Evolutionary conservation across 768 basidiomycete genomes (phyloP).

Genomic region (Tricholoma bakamatsutake): DNA sequence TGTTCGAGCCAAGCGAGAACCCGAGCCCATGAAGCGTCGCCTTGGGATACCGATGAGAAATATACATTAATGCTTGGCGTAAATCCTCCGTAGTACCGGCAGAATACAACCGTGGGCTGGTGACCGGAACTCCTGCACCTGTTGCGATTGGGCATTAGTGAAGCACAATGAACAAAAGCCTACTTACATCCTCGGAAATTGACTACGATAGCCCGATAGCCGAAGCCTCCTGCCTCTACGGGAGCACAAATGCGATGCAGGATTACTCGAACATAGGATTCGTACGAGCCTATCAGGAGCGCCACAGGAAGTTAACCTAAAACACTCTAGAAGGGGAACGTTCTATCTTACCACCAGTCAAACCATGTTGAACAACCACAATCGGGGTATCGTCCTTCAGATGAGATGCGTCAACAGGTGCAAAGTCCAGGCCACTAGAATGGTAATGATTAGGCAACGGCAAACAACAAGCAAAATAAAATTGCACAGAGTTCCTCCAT

Average conservation of each 20-base stretch:
- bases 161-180: conserved; percentile 7
- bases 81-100: conserved; percentile 87
- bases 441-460: conserved; percentile 4
- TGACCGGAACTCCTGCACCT: conserved; percentile 83
- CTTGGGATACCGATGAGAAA: conserved; percentile 61
- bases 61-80: conserved; percentile 69
- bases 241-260: conserved; percentile 65
- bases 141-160: conserved; percentile 7
- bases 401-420: conserved; percentile 34
- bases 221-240: conserved; percentile 70
- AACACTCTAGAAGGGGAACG: background rate
- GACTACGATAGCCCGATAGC: conserved; percentile 82
- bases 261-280: conserved; percentile 81
- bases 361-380: conserved; percentile 48
- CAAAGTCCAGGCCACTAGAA: conserved; percentile 55
- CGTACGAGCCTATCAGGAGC: conserved; percentile 61
- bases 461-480: background rate
- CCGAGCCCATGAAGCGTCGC: conserved; percentile 81
- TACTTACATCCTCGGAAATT: conserved; percentile 86
- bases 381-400: conserved; percentile 38
- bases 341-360: conserved; percentile 35
- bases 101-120: conserved; percentile 74
- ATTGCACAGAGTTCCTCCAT: conserved; percentile 59
- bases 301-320: background rate
- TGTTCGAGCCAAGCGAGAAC: conserved; percentile 89